Percentiles rank a stretch among this genome's conserved stretches.
Conservation (phyloP, 176 grass and related monocot genomes). For the Tillandsia fasciculata region DNA sequence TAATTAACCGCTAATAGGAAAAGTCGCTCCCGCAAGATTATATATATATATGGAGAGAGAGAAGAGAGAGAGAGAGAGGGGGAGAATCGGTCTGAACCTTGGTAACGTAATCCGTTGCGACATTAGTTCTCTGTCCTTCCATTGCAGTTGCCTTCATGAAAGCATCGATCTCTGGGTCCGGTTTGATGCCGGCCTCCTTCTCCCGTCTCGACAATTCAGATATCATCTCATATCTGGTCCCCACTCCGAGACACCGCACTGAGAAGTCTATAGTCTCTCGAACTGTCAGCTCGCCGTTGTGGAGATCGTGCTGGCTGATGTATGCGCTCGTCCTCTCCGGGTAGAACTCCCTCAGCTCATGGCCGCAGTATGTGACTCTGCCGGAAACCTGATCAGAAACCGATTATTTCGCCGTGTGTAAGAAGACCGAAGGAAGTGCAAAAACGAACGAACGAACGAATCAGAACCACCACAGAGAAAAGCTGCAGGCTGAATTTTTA, state of each 20-base stretch:
- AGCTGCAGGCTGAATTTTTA: conserved; percentile 3
- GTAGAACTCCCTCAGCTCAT: conserved; percentile 42
- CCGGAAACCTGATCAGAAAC: conserved; percentile 30
- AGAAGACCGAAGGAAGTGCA: no score
- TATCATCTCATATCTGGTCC: conserved; percentile 45
- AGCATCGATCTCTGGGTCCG: conserved; percentile 51
- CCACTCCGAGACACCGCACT: conserved; percentile 42
- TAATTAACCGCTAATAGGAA: background rate
- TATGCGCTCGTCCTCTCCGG: conserved; percentile 54
- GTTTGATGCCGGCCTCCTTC: conserved; percentile 53
- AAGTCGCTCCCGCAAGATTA: no score
- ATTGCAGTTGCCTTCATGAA: conserved; percentile 53
- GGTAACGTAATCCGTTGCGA: conserved; percentile 49
- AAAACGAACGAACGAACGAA: no score
- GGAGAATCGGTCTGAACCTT: conserved; percentile 33
- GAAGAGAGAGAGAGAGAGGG: no score
- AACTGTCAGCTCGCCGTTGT: conserved; percentile 57
- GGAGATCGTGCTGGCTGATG: conserved; percentile 61
- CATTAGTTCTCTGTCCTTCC: conserved; percentile 40
- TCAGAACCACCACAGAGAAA: background rate
- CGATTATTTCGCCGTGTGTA: background rate
- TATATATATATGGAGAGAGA: no score
- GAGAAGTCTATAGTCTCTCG: conserved; percentile 69
- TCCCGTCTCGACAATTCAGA: conserved; percentile 53
- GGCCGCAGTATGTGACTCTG: conserved; percentile 44